Percentiles rank a stretch among this genome's conserved stretches.
Evolutionary conservation across 768 basidiomycete genomes (phyloP).

Genomic region (Leucocoprinus birnbaumii): DNA sequence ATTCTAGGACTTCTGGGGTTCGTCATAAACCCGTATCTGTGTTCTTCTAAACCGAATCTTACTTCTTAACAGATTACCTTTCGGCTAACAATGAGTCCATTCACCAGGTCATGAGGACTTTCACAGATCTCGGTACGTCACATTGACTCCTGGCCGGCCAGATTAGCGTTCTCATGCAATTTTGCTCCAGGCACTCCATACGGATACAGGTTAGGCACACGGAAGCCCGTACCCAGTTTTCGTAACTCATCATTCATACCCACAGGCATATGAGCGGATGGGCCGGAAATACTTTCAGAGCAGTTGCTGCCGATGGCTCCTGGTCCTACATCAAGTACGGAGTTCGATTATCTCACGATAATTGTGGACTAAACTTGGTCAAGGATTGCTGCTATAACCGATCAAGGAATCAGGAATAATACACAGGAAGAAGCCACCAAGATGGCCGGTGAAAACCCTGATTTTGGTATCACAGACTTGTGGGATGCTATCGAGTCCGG

Average conservation of each 20-base stretch:
- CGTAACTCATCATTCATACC: not conserved
- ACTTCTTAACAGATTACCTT: constrained; percentile 37
- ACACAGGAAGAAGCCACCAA: constrained; percentile 30
- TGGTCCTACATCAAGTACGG: constrained; percentile 52
- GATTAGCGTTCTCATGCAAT: not conserved
- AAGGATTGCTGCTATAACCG: constrained; percentile 29
- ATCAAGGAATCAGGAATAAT: constrained; percentile 26
- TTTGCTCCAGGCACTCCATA: constrained; percentile 1
- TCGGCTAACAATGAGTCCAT: constrained; percentile 44
- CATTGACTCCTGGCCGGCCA: not conserved
- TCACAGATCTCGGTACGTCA: constrained; percentile 49
- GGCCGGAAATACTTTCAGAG: constrained; percentile 22
- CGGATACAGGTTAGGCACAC: not conserved
- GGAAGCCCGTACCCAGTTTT: not conserved
- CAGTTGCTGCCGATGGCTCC: constrained; percentile 34
- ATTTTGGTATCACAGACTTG: constrained; percentile 55
- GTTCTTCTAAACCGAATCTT: not conserved
- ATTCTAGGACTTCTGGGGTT: constrained; percentile 8
- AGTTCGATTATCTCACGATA: not conserved
- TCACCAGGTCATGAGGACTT: constrained; percentile 42
- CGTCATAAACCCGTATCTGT: too few species aligned
- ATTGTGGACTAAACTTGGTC: constrained; percentile 12
- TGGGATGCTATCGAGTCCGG: constrained; percentile 51
- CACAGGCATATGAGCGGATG: constrained; percentile 19
- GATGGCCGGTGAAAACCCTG: constrained; percentile 39